These are phyloP conservation scores for Phaeotremella skinneri DNA, from an alignment of 768 basidiomycete genomes.

Conservation along the genomic window DNA sequence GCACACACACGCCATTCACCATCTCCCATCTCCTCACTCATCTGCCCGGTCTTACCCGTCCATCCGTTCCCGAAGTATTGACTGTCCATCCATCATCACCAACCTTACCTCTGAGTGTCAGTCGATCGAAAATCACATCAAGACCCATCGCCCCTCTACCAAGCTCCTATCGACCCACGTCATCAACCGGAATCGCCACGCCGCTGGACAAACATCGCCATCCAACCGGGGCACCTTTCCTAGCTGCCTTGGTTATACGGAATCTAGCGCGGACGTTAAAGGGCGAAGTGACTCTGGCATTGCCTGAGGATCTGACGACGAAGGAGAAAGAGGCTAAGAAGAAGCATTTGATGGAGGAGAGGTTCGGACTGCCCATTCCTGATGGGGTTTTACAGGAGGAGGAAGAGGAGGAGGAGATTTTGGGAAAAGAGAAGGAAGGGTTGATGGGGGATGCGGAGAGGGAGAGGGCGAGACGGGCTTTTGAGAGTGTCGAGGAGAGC, in stretches of 20 bases:
- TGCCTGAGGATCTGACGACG: conserved; percentile 9
- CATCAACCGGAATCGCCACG: conserved; percentile 52
- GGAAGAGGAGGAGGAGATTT: conserved; percentile 61
- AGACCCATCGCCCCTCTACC: conserved; percentile 73
- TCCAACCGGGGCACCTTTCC: conserved; percentile 58
- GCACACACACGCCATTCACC: conserved; percentile 58
- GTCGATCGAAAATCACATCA: conserved; percentile 55
- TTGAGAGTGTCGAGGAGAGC: conserved; percentile 61
- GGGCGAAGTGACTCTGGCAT: conserved; percentile 26
- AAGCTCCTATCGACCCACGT: conserved; percentile 57
- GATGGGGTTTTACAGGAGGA: conserved; percentile 65
- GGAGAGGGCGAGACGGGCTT: conserved; percentile 70
- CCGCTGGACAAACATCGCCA: conserved; percentile 64
- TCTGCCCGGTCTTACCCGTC: conserved; percentile 59
- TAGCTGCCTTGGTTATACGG: conserved; percentile 76
- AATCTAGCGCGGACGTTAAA: conserved; percentile 75
- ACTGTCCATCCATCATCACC: conserved; percentile 29
- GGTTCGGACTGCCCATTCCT: conserved; percentile 79
- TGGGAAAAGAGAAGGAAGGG: conserved; percentile 23
- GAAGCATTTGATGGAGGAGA: conserved; percentile 63
- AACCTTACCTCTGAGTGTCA: conserved; percentile 1
- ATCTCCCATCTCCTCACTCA: conserved; percentile 60
- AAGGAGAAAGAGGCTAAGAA: conserved; percentile 22
- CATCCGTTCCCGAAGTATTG: conserved; percentile 23
- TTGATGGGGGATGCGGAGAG: conserved; percentile 61